Evolutionary conservation across 805 yeast genomes (phyloP).

Genomic region (Monosporozyma yasuniensis): DNA sequence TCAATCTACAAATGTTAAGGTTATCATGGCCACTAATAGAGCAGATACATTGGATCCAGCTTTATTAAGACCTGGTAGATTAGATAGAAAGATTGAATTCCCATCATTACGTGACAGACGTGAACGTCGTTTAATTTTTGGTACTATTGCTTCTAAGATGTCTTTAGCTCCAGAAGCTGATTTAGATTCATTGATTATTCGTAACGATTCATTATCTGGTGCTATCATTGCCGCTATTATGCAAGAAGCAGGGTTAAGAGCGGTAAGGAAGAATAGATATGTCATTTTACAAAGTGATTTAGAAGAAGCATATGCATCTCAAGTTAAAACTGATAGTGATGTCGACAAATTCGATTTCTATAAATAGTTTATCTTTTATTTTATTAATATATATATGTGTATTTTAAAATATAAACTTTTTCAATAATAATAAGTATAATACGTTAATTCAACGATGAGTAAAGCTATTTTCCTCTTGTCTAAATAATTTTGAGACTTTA

Average conservation of each 20-base stretch:
- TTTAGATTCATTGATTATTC: conserved; percentile 83
- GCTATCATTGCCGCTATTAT: conserved; percentile 97
- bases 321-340: conserved; percentile 91
- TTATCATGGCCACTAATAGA: conserved; percentile 98
- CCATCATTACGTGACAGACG: conserved; percentile 95
- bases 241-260: conserved; percentile 99
- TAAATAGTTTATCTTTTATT: conserved; percentile 44
- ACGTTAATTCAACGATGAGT: not conserved
- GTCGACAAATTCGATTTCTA: conserved; percentile 97
- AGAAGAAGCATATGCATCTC: conserved; percentile 95
- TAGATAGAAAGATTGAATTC: conserved; percentile 96
- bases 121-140: conserved; percentile 92
- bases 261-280: conserved; percentile 95
- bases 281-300: conserved; percentile 92
- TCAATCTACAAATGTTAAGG: conserved; percentile 89
- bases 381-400: not conserved
- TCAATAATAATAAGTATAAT: not conserved
- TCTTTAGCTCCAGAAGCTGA: conserved; percentile 97
- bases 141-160: conserved; percentile 96
- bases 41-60: conserved; percentile 99
- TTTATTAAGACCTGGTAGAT: conserved; percentile 92
- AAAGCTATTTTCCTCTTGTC: not conserved
- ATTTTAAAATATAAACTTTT: not conserved
- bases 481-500: conserved; percentile 4
- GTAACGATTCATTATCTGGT: conserved; percentile 96